Evolutionary conservation across 2,329 filamentous ascomycete genomes (phyloP).

Genomic region (Neospermospora avenae): DNA sequence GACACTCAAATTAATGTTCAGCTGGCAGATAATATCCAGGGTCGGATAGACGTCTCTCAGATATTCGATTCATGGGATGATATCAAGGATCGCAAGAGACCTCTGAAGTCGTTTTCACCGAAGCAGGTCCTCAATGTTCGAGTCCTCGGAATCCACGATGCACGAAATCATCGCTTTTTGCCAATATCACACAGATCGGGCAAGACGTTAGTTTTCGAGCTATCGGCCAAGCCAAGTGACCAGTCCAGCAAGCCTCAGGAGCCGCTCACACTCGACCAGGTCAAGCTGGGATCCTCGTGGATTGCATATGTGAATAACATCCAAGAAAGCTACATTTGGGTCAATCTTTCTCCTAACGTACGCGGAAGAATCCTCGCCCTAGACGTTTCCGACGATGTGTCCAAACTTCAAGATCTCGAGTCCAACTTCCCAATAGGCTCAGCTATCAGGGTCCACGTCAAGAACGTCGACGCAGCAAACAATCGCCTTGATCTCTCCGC

Average conservation of each 20-base stretch:
- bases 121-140: slow-evolving; percentile 71
- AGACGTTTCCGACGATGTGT: slow-evolving; percentile 84
- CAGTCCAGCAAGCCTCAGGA: slow-evolving; percentile 52
- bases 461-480: slow-evolving; percentile 67
- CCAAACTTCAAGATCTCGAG: slow-evolving; percentile 70
- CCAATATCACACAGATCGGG: slow-evolving; percentile 83
- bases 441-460: slow-evolving; percentile 76
- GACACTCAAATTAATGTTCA: slow-evolving; percentile 90
- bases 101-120: slow-evolving; percentile 69
- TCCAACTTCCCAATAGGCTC: slow-evolving; percentile 87
- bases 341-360: slow-evolving; percentile 84
- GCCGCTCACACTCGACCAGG: slow-evolving; percentile 66
- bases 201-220: slow-evolving; percentile 77
- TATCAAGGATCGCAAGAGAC: slow-evolving; percentile 77
- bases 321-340: slow-evolving; percentile 76
- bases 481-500: slow-evolving; percentile 83
- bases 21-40: slow-evolving; percentile 81
- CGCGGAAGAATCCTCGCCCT: slow-evolving; percentile 78
- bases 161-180: slow-evolving; percentile 84
- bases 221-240: slow-evolving; percentile 72
- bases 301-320: slow-evolving; percentile 92
- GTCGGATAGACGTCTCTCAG: slow-evolving; percentile 90
- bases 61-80: slow-evolving; percentile 85
- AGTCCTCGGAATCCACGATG: slow-evolving; percentile 84
- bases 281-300: slow-evolving; percentile 69